Percentiles rank a stretch among this genome's conserved stretches.
phyloP scores from a whole-genome alignment of 1,139 yeast species.

The Taiozyma sp. region DNA sequence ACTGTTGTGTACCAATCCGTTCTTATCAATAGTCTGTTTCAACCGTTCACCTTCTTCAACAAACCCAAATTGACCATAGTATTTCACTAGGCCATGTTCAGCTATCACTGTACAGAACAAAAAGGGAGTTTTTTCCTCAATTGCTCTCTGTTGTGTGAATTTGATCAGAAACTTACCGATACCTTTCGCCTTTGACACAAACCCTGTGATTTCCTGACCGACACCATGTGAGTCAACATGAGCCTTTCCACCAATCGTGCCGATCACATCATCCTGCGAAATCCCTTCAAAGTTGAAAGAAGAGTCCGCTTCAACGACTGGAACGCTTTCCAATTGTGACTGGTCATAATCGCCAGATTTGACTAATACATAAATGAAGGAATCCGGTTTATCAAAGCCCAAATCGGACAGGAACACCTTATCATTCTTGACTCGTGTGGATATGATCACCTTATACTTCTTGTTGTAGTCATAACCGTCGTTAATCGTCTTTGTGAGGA shows the following conservation, averaged over 20 bases:
- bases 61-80: constrained; percentile 41
- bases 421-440: constrained; percentile 37
- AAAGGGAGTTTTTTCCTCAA: constrained; percentile 7
- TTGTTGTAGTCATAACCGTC: constrained; percentile 43
- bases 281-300: constrained; percentile 27
- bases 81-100: constrained; percentile 46
- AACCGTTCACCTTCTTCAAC: constrained; percentile 22
- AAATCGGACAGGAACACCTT: constrained; percentile 32
- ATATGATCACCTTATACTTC: constrained; percentile 38
- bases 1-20: constrained; percentile 20
- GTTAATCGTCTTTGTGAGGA: constrained; percentile 29
- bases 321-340: neutral
- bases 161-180: constrained; percentile 35
- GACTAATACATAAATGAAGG: constrained; percentile 13
- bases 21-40: constrained; percentile 23
- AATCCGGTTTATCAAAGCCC: constrained; percentile 21
- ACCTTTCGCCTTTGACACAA: constrained; percentile 45
- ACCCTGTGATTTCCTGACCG: constrained; percentile 42
- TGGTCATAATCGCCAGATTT: constrained; percentile 1
- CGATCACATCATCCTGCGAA: constrained; percentile 28
- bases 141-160: constrained; percentile 16
- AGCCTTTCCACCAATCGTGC: constrained; percentile 42
- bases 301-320: constrained; percentile 8
- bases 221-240: constrained; percentile 8
- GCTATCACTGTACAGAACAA: constrained; percentile 40